Evolutionary conservation across 768 basidiomycete genomes (phyloP).

Genomic region (Multifurca ochricompacta): DNA sequence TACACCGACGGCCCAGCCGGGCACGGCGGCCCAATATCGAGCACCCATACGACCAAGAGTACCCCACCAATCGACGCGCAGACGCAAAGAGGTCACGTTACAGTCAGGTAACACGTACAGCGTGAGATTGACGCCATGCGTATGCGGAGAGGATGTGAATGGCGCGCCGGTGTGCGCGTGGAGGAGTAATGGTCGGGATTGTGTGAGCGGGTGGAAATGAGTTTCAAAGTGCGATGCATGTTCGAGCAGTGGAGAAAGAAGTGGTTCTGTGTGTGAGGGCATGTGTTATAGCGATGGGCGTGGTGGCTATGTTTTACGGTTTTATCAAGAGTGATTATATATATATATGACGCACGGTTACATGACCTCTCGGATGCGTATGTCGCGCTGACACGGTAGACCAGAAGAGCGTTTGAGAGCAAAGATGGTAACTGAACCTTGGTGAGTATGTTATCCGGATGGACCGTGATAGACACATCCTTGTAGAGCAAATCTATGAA

Average conservation of each 20-base stretch:
- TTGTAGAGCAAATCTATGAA: slow-evolving; percentile 14
- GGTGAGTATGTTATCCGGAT: slow-evolving; percentile 34
- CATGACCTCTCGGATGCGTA: slow-evolving; percentile 24
- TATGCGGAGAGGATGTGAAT: slow-evolving; percentile 36
- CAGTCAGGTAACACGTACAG: slow-evolving; percentile 59
- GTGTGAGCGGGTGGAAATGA: slow-evolving; percentile 47
- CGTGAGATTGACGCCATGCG: slow-evolving; percentile 43
- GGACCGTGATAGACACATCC: slow-evolving; percentile 25
- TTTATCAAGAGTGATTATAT: neutral
- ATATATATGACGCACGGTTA: slow-evolving; percentile 22
- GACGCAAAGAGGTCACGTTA: slow-evolving; percentile 32
- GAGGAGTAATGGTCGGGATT: slow-evolving; percentile 39
- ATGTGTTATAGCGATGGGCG: neutral
- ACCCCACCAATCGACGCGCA: slow-evolving; percentile 64
- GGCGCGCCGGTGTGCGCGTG: slow-evolving; percentile 67
- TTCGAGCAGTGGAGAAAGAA: slow-evolving; percentile 58
- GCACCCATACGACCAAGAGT: slow-evolving; percentile 64
- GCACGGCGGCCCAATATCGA: slow-evolving; percentile 65
- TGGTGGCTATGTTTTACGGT: too few species aligned
- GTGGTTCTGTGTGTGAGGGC: slow-evolving; percentile 34
- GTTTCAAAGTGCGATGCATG: slow-evolving; percentile 65
- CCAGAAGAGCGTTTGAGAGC: slow-evolving; percentile 52
- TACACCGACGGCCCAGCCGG: slow-evolving; percentile 71
- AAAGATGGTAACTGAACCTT: slow-evolving; percentile 47
- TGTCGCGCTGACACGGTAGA: slow-evolving; percentile 47